Conservation (phyloP, 2,329 filamentous ascomycete species). For the Sporothrix pseudoabietina region DNA sequence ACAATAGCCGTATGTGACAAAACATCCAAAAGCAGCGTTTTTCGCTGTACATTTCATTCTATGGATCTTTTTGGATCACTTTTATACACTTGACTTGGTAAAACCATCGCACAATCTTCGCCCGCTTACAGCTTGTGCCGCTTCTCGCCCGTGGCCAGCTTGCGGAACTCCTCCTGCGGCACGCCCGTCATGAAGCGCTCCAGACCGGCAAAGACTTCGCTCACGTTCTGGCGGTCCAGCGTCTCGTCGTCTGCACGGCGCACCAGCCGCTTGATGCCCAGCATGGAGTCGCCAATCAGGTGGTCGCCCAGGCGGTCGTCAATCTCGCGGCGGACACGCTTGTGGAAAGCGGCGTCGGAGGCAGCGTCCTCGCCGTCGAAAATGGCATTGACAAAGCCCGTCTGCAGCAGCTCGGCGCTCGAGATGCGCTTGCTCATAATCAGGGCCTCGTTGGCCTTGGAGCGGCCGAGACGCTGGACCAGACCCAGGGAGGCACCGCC, state of each 20-base stretch:
- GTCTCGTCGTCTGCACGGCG: conserved; percentile 69
- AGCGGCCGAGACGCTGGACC: conserved; percentile 75
- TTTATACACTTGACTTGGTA: background rate
- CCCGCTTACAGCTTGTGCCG: conserved; percentile 77
- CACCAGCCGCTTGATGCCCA: conserved; percentile 84
- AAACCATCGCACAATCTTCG: background rate
- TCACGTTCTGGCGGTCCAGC: conserved; percentile 74
- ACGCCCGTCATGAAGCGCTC: conserved; percentile 77
- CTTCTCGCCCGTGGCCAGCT: conserved; percentile 85
- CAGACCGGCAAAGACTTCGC: conserved; percentile 83
- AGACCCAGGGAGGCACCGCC: conserved; percentile 79
- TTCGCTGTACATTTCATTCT: conserved; percentile 1
- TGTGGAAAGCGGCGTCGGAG: conserved; percentile 65
- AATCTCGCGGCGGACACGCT: conserved; percentile 74
- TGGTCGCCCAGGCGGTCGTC: conserved; percentile 79
- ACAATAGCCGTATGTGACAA: background rate
- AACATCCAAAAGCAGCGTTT: conserved; percentile 6
- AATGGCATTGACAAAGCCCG: conserved; percentile 85
- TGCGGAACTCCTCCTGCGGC: conserved; percentile 86
- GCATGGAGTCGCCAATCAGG: conserved; percentile 74
- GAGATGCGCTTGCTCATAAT: conserved; percentile 83
- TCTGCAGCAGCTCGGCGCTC: conserved; percentile 70
- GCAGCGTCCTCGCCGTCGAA: conserved; percentile 66
- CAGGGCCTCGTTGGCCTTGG: conserved; percentile 87
- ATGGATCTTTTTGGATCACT: background rate